Evolutionary conservation across 257 asterid genomes (phyloP).

Genomic region (Lycium ferocissimum): DNA sequence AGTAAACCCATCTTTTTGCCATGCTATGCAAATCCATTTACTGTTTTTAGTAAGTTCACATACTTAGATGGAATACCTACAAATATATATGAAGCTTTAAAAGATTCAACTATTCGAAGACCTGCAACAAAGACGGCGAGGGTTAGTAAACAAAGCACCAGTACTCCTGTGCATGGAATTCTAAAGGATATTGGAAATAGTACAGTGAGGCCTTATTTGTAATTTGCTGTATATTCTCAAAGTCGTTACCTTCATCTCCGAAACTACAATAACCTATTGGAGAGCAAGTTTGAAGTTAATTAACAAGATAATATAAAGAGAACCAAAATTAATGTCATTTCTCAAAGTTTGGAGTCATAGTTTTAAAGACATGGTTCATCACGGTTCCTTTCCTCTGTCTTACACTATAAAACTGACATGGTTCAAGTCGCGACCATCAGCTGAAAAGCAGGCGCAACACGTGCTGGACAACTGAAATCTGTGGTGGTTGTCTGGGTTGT

Average conservation of each 20-base stretch:
- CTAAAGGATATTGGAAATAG: constrained; percentile 50
- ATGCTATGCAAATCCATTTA: too few species aligned
- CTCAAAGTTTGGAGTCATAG: neutral
- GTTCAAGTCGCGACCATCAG: neutral
- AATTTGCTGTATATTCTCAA: neutral
- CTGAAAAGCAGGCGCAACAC: neutral
- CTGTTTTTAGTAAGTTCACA: too few species aligned
- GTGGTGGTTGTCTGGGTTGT: neutral
- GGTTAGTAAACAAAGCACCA: neutral
- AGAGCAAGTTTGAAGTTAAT: neutral
- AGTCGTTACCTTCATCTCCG: neutral
- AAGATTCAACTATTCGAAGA: neutral
- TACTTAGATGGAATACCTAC: too few species aligned
- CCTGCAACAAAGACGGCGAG: neutral
- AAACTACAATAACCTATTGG: neutral
- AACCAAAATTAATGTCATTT: neutral
- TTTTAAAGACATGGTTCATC: neutral
- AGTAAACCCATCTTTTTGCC: too few species aligned
- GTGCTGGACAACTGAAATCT: neutral
- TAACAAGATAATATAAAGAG: neutral
- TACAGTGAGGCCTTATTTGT: constrained; percentile 42
- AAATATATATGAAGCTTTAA: too few species aligned
- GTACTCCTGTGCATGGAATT: neutral
- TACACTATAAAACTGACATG: neutral
- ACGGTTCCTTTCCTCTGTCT: constrained; percentile 23